These are phyloP conservation scores for Hirschfeldia incana DNA, from an alignment of 345 rosid species.

Conservation along the genomic window DNA sequence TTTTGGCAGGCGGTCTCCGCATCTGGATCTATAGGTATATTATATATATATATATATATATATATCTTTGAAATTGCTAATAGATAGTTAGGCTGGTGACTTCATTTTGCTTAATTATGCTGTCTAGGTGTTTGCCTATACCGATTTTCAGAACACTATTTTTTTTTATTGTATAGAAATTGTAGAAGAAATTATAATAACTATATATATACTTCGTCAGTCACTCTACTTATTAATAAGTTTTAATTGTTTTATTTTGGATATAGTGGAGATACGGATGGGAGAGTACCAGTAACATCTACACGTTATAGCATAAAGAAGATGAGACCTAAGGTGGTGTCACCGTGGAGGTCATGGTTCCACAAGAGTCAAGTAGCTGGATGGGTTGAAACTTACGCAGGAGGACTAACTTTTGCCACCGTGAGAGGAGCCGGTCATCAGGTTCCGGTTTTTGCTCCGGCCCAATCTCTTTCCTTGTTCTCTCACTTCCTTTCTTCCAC, in stretches of 20 bases:
- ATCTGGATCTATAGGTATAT: slow-evolving; percentile 77
- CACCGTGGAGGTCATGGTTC: slow-evolving; percentile 80
- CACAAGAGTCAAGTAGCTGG: slow-evolving; percentile 69
- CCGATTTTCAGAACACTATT: not conserved
- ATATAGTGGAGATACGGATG: slow-evolving; percentile 80
- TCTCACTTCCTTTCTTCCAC: slow-evolving; percentile 40
- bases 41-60: not conserved
- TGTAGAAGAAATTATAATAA: not conserved
- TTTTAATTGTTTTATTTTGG: not conserved
- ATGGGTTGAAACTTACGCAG: slow-evolving; percentile 63
- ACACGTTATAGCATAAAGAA: slow-evolving; percentile 68
- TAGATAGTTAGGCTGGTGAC: not conserved
- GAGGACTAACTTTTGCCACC: slow-evolving; percentile 60
- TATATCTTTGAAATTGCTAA: not conserved
- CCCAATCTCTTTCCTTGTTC: slow-evolving; percentile 61
- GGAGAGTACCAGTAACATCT: slow-evolving; percentile 80
- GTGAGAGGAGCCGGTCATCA: slow-evolving; percentile 78
- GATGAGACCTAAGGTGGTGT: slow-evolving; percentile 44
- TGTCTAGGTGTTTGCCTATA: too few relatives aligned
- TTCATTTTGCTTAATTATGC: too few relatives aligned
- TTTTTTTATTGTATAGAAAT: not conserved
- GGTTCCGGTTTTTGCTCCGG: slow-evolving; percentile 59
- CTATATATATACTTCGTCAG: not conserved
- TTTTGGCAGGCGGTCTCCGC: slow-evolving; percentile 54
- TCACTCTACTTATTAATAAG: not conserved